Evolutionary conservation across 495 filamentous ascomycete genomes (phyloP), one percentile per base, ranked within the genome.

Genomic region (Cercophora scortea): DNA sequence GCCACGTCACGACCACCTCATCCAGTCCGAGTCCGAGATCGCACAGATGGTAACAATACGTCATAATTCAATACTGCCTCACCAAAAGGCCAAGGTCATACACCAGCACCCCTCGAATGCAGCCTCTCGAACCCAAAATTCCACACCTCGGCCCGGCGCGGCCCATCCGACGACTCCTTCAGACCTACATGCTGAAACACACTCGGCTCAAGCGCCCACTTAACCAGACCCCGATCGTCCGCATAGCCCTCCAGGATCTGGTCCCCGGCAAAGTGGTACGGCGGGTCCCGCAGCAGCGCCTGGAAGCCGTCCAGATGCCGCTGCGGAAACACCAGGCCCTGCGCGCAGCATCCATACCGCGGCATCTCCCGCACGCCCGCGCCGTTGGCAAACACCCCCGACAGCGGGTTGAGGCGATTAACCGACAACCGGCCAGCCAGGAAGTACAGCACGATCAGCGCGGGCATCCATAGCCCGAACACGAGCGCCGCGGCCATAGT

Each of bases 141-240:
- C 68, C 70, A 77, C 13, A 70, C 61, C 44, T 62, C 66, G 10
- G 62, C 53, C 54, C 46, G 71, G 69, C 15, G 62, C 62, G 51
- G 68, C 71, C 61, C 49, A 4, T 41, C 54, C 38, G 54, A 57
- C 4, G 42, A 48, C n/a, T 52, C 49, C 17, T 53, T 67, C 13
- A 58, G 42, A 13, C 75, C 76, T 18, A 79, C 67, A 64, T 79
- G 79, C 58, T 79, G 78, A 25, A 82, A 57, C 16, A 80, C 55
- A 54, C 66, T 72, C 1, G 78, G 79, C 1, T 71, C 75, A 32
- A 76, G 45, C 6, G 74, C 77, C 75, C 71, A 79, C n/a, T 77
- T 66, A 56, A 62, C 32, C n/a, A 52, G 44, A 5, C 63, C 54
- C 18, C 68, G 48, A 9, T 49, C 40, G 46, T 72, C 62, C 8